These are phyloP conservation scores for Porogramme epimiltina DNA, from an alignment of 1,284 basidiomycete species.

Conservation along the genomic window DNA sequence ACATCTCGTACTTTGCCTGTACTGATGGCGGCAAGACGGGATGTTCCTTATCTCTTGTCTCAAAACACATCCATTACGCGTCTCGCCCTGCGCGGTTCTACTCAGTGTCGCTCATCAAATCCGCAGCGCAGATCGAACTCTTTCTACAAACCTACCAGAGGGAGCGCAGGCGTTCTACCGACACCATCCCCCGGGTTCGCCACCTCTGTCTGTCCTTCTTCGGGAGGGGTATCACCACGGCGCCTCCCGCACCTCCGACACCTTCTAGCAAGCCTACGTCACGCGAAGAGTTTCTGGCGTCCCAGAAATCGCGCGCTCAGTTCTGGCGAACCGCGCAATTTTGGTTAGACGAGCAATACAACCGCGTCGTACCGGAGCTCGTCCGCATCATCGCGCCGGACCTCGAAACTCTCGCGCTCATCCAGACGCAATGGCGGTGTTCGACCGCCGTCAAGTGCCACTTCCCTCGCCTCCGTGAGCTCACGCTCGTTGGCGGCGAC, in stretches of 20 bases:
- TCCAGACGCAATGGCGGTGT: conserved; percentile 19
- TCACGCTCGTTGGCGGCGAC: conserved; percentile 20
- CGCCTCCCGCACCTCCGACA: background rate
- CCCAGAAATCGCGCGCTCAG: conserved; percentile 12
- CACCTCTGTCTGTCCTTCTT: conserved; percentile 22
- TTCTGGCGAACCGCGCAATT: conserved; percentile 12
- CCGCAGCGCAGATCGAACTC: conserved; percentile 13
- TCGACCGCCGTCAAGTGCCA: conserved; percentile 8
- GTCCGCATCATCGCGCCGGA: conserved; percentile 15
- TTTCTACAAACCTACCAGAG: conserved; percentile 17
- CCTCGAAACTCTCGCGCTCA: conserved; percentile 14
- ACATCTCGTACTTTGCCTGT: conserved; percentile 18
- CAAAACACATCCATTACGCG: conserved; percentile 17
- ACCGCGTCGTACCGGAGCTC: conserved; percentile 15
- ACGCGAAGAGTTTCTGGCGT: conserved; percentile 15
- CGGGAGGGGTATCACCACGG: conserved; percentile 5
- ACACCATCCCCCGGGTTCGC: conserved; percentile 17
- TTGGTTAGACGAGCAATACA: conserved; percentile 17
- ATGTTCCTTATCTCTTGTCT: conserved; percentile 17
- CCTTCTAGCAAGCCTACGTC: conserved; percentile 6
- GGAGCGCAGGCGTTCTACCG: conserved; percentile 12
- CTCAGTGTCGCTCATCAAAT: conserved; percentile 17
- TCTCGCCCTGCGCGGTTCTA: conserved; percentile 21
- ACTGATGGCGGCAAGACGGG: conserved; percentile 20
- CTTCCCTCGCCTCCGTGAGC: conserved; percentile 17